phyloP scores from a whole-genome alignment of 768 basidiomycete species.

The Mycena latifolia region DNA sequence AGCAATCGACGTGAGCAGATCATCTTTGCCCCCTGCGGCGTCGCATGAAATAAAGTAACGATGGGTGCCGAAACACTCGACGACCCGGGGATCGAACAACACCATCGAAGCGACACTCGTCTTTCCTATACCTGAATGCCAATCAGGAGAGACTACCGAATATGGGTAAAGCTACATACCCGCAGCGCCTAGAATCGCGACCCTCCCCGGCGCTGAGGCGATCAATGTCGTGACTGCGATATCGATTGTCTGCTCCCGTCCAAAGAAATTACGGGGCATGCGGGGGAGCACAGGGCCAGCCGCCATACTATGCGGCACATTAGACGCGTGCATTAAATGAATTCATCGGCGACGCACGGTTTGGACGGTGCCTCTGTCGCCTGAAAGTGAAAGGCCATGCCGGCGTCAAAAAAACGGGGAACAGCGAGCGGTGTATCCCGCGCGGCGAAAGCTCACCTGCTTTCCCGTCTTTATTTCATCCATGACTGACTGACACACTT shows the following conservation, averaged over 20 bases:
- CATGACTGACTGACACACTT: slow-evolving; percentile 33
- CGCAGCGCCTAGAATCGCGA: slow-evolving; percentile 36
- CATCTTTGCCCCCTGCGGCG: slow-evolving; percentile 32
- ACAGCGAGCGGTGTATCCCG: too few relatives aligned
- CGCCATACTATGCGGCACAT: slow-evolving; percentile 16
- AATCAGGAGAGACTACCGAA: background rate
- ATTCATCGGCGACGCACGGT: slow-evolving; percentile 21
- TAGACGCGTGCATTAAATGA: background rate
- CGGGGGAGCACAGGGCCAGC: slow-evolving; percentile 34
- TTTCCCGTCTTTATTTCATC: slow-evolving; percentile 34
- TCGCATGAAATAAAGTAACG: slow-evolving; percentile 37
- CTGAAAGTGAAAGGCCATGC: slow-evolving; percentile 12
- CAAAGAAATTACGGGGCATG: slow-evolving; percentile 30
- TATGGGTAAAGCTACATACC: slow-evolving; percentile 15
- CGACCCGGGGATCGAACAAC: slow-evolving; percentile 30
- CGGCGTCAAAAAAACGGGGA: background rate
- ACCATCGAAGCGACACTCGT: slow-evolving; percentile 34
- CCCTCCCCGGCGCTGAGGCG: slow-evolving; percentile 23
- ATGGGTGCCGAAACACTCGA: slow-evolving; percentile 28
- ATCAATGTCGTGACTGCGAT: slow-evolving; percentile 23
- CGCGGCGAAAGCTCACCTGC: slow-evolving; percentile 29
- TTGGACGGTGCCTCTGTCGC: slow-evolving; percentile 7
- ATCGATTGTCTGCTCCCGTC: slow-evolving; percentile 27
- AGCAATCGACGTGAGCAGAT: slow-evolving; percentile 36
- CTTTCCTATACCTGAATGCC: slow-evolving; percentile 33